A percentile compares a stretch with the other conserved stretches of the same genome.
These are phyloP conservation scores for Houttuynia cordata DNA, from an alignment of 164 flowering plant genomes.

Conservation along the genomic window DNA sequence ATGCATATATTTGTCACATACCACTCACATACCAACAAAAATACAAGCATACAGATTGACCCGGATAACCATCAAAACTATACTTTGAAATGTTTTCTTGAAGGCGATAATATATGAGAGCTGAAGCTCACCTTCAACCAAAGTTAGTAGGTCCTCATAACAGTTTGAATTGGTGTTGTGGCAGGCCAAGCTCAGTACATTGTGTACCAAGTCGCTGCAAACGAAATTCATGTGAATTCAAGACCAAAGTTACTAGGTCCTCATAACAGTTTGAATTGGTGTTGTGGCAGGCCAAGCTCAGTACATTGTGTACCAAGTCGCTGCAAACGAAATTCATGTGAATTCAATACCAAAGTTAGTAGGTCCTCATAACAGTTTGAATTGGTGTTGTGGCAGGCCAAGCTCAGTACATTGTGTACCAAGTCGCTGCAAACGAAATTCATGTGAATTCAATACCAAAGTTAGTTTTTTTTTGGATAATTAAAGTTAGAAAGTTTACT, in stretches of 20 bases:
- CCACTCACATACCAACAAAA: too few species aligned
- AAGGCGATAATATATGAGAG: not conserved
- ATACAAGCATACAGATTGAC: not conserved
- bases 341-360: not conserved
- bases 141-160: not conserved
- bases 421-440: not conserved
- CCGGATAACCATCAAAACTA: not conserved
- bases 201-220: conserved; percentile 2
- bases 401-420: not conserved
- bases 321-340: not conserved
- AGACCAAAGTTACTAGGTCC: not conserved
- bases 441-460: not conserved
- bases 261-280: not conserved
- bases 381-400: not conserved
- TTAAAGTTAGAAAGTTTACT: too few species aligned
- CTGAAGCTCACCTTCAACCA: conserved; percentile 2
- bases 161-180: not conserved
- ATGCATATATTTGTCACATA: too few species aligned
- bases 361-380: conserved; percentile 1
- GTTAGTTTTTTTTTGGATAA: not conserved
- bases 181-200: conserved; percentile 1
- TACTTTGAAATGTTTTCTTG: too few species aligned
- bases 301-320: not conserved
- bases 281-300: conserved; percentile 1
- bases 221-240: not conserved